Conservation (phyloP, 768 basidiomycete genomes). For the Lactarius indigo region DNA sequence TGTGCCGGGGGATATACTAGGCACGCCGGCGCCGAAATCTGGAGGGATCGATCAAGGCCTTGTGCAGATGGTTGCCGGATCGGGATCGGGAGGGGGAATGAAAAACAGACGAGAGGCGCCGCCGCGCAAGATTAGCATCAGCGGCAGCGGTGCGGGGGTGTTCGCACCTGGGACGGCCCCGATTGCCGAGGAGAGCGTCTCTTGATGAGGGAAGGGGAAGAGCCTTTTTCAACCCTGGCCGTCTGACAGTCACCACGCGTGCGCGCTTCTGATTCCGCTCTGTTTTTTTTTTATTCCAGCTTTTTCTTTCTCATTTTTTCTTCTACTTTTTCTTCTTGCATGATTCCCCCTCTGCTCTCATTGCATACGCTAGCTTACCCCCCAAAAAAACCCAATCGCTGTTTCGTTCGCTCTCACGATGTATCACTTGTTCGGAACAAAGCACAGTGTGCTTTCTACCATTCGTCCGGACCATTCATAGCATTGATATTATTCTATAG, state of each 20-base stretch:
- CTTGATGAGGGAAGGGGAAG: slow-evolving; percentile 1
- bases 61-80: slow-evolving; percentile 24
- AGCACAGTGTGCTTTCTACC: background rate
- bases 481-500: background rate
- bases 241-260: background rate
- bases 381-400: background rate
- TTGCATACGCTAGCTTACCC: background rate
- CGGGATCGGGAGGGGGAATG: slow-evolving; percentile 28
- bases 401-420: background rate
- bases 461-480: background rate
- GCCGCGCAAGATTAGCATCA: slow-evolving; percentile 33
- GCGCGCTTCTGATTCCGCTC: background rate
- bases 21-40: slow-evolving; percentile 20
- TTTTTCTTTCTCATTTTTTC: background rate
- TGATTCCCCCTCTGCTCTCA: background rate
- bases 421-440: background rate
- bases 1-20: slow-evolving; percentile 32
- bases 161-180: slow-evolving; percentile 25
- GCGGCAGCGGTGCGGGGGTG: slow-evolving; percentile 31
- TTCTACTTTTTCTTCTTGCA: background rate
- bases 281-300: background rate
- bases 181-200: slow-evolving; percentile 28
- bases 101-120: slow-evolving; percentile 31
- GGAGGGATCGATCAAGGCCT: slow-evolving; percentile 19
- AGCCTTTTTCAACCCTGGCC: background rate